phyloP scores from a whole-genome alignment of 495 filamentous ascomycete genomes.

The Tuber aestivum region DNA sequence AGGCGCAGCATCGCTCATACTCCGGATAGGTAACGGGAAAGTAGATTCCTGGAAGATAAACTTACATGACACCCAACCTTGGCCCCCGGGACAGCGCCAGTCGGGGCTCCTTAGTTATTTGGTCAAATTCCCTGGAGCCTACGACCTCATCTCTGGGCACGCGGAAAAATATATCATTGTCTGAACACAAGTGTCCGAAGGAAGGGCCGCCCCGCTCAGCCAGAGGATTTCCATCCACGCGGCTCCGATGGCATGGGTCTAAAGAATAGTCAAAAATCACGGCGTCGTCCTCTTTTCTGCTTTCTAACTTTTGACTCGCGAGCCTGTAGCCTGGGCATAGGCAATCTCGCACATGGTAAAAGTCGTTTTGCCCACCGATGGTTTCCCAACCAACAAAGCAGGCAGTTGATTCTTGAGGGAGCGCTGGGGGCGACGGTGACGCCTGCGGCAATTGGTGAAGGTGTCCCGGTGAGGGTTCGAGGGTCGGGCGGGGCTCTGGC shows the following conservation, averaged over 20 bases:
- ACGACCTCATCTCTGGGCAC: neutral
- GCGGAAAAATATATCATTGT: neutral
- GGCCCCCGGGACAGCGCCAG: neutral
- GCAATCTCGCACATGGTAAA: neutral
- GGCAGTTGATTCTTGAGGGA: neutral
- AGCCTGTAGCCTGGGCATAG: neutral
- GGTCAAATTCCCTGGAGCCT: neutral
- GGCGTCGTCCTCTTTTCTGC: neutral
- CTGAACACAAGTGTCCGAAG: neutral
- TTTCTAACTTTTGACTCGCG: neutral
- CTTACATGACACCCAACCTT: neutral
- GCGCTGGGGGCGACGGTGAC: neutral
- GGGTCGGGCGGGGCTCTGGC: neutral
- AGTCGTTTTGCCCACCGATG: neutral
- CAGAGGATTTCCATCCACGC: neutral
- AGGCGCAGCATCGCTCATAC: neutral
- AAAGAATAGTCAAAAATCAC: neutral
- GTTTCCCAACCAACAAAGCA: neutral
- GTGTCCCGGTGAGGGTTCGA: neutral
- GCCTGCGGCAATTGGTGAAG: neutral
- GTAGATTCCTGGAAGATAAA: neutral
- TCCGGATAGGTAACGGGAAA: neutral
- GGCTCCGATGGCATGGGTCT: neutral
- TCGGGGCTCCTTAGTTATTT: neutral
- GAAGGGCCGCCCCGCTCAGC: neutral